Base-by-base conservation (phyloP, 257 asterid genomes). In the Cruciata laevipes region DNA sequence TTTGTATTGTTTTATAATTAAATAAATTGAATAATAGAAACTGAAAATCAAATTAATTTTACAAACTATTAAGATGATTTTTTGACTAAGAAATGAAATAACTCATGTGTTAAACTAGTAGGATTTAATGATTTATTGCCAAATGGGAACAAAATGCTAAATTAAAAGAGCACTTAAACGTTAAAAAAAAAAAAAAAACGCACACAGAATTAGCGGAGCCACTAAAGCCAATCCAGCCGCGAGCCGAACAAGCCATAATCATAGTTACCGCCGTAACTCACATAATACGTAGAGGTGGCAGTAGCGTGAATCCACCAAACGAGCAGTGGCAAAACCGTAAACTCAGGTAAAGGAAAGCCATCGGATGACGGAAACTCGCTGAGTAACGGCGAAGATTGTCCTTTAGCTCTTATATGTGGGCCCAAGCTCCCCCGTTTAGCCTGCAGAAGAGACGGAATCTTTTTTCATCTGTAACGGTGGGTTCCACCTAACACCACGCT, bases 321-420 rank as follows among this genome's bases (percentile, higher is more conserved):
- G 2, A 7, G 56, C 21, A 49, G 0, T 0, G 11, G 38, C 56
- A 49, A 49, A 13, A 14, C 21, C 7, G 56, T 49, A 49, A 49
- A 13, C 56, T 12, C n/a, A 13, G 9, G n/a, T 17, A 49, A 18
- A 14, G 40, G 52, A 23, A 42, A 20, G 27, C 5, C 57, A 71
- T 73, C 53, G 55, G 70, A 63, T 71, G 82, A 80, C 81, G 86
- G 86, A 66, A 72, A 71, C 55, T 31, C 56, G 47, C 8, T 4
- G 20, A 49, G 56, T 76, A 86, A 82, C 87, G 83, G 87, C 81
- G 74, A 76, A 64, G 23, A 37, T 77, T 84, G 89, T 84, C 87
- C 80, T 78, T 75, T 80, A 68, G 85, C 80, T 80, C 69, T 82
- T 40, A 32, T 59, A 67, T 4, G 65, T 42, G 16, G 61, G 44